Conservation (phyloP, 1,139 yeast genomes). For the Kodamaea ohmeri region DNA sequence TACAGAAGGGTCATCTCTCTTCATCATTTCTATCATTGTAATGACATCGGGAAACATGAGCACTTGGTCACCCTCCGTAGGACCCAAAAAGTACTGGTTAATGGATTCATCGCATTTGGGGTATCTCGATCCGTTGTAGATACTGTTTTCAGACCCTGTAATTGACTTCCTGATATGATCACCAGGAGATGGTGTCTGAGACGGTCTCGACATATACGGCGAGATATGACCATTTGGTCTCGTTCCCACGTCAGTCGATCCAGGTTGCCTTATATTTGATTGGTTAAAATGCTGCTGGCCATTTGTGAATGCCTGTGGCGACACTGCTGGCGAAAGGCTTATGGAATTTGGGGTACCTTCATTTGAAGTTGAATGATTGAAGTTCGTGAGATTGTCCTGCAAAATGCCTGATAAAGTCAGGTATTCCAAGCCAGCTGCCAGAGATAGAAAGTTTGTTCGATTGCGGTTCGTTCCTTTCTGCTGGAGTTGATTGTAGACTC, state of each 20-base stretch:
- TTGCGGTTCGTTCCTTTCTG: slow-evolving; percentile 3
- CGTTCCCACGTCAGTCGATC: slow-evolving; percentile 1
- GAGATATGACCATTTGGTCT: slow-evolving; percentile 1
- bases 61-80: slow-evolving; percentile 32
- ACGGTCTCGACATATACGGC: slow-evolving; percentile 16
- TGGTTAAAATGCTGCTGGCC: slow-evolving; percentile 7
- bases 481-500: not conserved
- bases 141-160: slow-evolving; percentile 3
- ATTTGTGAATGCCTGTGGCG: slow-evolving; percentile 28
- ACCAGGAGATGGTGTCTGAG: slow-evolving; percentile 10
- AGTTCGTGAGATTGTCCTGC: slow-evolving; percentile 45
- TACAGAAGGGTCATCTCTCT: slow-evolving; percentile 38
- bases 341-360: slow-evolving; percentile 44
- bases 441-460: slow-evolving; percentile 53
- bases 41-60: slow-evolving; percentile 55
- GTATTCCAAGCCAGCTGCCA: slow-evolving; percentile 80
- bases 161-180: not conserved
- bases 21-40: slow-evolving; percentile 45
- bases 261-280: not conserved
- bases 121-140: slow-evolving; percentile 13
- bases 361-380: slow-evolving; percentile 32
- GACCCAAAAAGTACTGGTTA: slow-evolving; percentile 61
- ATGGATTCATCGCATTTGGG: slow-evolving; percentile 46
- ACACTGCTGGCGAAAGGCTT: slow-evolving; percentile 36
- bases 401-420: slow-evolving; percentile 72